These are phyloP conservation scores for Acanthamoeba culbertsoni DNA, from an alignment of 208 protist genomes.

Conservation along the genomic window DNA sequence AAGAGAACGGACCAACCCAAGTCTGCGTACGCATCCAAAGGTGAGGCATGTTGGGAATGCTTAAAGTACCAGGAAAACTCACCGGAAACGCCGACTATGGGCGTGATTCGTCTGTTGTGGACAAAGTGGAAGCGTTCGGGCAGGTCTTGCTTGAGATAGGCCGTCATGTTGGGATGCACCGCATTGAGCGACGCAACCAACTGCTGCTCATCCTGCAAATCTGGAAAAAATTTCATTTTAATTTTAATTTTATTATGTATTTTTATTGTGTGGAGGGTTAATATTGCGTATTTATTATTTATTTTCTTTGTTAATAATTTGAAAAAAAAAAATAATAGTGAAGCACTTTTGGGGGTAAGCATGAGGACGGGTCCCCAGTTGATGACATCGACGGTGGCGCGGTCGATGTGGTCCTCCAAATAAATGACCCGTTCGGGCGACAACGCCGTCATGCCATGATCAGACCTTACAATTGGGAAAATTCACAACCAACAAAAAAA, in stretches of 20 bases:
- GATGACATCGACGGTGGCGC: not conserved
- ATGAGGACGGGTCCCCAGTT: not conserved
- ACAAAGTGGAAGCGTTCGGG: slow-evolving; percentile 16
- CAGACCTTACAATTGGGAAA: not conserved
- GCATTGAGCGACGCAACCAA: not conserved
- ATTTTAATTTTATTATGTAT: not conserved
- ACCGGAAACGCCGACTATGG: not conserved
- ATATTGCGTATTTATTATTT: too few species aligned
- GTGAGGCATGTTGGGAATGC: not conserved
- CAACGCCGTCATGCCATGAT: slow-evolving; percentile 45
- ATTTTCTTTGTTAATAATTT: not conserved
- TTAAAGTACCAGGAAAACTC: not conserved
- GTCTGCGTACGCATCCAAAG: not conserved
- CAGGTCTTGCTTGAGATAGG: slow-evolving; percentile 48
- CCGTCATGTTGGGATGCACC: slow-evolving; percentile 55
- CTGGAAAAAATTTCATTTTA: not conserved
- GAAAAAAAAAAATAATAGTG: not conserved
- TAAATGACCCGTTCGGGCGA: not conserved
- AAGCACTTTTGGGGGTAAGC: not conserved
- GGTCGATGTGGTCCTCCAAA: not conserved
- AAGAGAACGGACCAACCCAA: not conserved
- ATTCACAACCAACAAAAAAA: not conserved
- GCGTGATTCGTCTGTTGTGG: slow-evolving; percentile 37
- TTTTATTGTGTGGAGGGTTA: too few species aligned
- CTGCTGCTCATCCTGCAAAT: not conserved